Conservation (phyloP, 1,284 basidiomycete genomes). For the Heterobasidion parviporum region DNA sequence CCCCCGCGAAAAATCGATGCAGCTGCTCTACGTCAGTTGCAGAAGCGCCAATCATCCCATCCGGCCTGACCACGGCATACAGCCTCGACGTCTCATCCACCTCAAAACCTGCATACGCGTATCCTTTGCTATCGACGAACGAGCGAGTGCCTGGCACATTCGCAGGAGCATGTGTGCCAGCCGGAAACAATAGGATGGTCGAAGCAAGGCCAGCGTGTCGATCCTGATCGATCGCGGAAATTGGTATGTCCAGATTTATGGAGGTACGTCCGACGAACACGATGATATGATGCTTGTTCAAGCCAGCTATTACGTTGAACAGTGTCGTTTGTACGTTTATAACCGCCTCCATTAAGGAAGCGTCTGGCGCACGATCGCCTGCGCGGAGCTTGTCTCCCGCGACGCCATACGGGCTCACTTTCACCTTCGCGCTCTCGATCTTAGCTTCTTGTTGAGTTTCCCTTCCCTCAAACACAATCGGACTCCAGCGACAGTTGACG, state of each 20-base stretch:
- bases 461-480: constrained; percentile 33
- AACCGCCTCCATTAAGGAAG: too few relatives aligned
- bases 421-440: constrained; percentile 9
- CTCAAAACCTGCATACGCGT: constrained; percentile 13
- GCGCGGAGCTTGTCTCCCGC: constrained; percentile 23
- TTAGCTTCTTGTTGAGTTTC: neutral
- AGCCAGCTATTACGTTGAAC: constrained; percentile 15
- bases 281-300: constrained; percentile 18
- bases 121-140: constrained; percentile 11
- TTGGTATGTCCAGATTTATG: neutral
- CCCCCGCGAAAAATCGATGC: constrained; percentile 10
- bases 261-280: constrained; percentile 12
- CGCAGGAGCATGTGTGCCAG: neutral
- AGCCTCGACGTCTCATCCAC: constrained; percentile 5
- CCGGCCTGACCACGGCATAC: constrained; percentile 16
- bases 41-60: constrained; percentile 17
- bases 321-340: constrained; percentile 14
- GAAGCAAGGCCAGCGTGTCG: constrained; percentile 4
- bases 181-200: constrained; percentile 7
- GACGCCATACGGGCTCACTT: constrained; percentile 12
- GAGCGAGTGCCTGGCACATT: constrained; percentile 1
- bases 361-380: constrained; percentile 38
- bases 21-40: constrained; percentile 11
- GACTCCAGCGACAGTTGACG: constrained; percentile 39
- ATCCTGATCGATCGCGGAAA: neutral